phyloP scores from a whole-genome alignment of 2,329 filamentous ascomycete genomes.

The Claviceps quebecensis region DNA sequence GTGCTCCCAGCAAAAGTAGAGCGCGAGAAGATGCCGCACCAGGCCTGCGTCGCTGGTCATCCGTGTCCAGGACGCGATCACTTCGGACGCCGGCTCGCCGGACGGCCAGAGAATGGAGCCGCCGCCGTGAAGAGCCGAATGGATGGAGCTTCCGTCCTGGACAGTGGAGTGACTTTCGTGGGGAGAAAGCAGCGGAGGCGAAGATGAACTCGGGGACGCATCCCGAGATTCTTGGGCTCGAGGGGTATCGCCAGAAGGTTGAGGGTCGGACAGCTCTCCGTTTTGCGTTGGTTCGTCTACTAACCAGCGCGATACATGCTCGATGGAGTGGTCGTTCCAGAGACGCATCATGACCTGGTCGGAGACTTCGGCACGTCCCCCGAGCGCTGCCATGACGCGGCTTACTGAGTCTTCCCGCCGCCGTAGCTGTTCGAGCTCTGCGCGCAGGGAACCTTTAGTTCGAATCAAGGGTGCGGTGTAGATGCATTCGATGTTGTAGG shows the following conservation, averaged over 20 bases:
- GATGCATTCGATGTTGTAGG: slow-evolving; percentile 35
- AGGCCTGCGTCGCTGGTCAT: slow-evolving; percentile 44
- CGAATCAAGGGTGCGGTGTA: slow-evolving; percentile 49
- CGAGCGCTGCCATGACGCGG: slow-evolving; percentile 38
- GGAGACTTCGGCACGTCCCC: slow-evolving; percentile 29
- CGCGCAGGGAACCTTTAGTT: slow-evolving; percentile 45
- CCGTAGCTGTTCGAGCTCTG: slow-evolving; percentile 42
- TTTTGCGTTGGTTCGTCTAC: slow-evolving; percentile 18
- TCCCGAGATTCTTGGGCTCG: background rate
- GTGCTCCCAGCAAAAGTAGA: slow-evolving; percentile 65
- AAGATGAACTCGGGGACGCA: background rate
- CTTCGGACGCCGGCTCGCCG: slow-evolving; percentile 15
- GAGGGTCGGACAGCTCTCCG: background rate
- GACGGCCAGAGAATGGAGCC: background rate
- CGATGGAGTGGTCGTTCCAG: slow-evolving; percentile 37
- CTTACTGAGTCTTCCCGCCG: slow-evolving; percentile 38
- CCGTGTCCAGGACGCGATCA: slow-evolving; percentile 38
- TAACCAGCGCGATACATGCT: slow-evolving; percentile 41
- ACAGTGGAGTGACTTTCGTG: background rate
- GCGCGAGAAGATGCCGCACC: slow-evolving; percentile 46
- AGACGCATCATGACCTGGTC: slow-evolving; percentile 39
- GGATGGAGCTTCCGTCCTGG: background rate
- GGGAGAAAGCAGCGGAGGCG: background rate
- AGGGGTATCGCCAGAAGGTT: background rate
- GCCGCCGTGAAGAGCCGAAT: background rate